Conservation (phyloP, 441 rosid genomes). For the Raphanus hybrid region DNA sequence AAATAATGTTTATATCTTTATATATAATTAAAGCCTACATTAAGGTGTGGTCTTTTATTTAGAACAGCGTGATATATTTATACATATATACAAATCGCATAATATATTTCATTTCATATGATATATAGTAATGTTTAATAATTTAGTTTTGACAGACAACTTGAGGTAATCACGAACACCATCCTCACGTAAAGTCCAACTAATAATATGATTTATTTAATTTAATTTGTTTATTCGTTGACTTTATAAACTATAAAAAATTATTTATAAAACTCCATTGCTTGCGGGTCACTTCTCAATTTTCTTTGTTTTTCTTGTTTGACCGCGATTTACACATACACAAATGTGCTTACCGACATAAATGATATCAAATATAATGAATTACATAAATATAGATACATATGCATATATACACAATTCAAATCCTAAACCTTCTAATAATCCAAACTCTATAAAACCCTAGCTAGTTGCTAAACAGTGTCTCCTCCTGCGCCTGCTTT, state of each 20-base stretch:
- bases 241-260: conserved; percentile 38
- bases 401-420: conserved; percentile 7
- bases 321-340: conserved; percentile 43
- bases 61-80: background rate
- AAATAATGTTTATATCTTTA: background rate
- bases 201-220: background rate
- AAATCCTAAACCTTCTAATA: conserved; percentile 16
- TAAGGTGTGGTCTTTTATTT: background rate
- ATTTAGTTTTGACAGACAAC: conserved; percentile 28
- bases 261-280: conserved; percentile 37
- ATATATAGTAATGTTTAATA: conserved; percentile 1
- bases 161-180: conserved; percentile 32
- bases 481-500: conserved; percentile 1
- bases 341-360: conserved; percentile 35
- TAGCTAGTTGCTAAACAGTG: conserved; percentile 14
- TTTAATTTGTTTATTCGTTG: conserved; percentile 43
- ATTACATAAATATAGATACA: background rate
- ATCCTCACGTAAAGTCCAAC: conserved; percentile 47
- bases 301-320: conserved; percentile 34
- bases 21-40: background rate
- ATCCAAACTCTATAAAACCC: conserved; percentile 26
- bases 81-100: background rate
- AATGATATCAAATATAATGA: background rate
- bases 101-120: background rate
- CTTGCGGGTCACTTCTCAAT: conserved; percentile 55